Evolutionary conservation across 345 rosid genomes (phyloP), one percentile per base, ranked within the genome.

Genomic region (Bruguiera gymnorhiza): DNA sequence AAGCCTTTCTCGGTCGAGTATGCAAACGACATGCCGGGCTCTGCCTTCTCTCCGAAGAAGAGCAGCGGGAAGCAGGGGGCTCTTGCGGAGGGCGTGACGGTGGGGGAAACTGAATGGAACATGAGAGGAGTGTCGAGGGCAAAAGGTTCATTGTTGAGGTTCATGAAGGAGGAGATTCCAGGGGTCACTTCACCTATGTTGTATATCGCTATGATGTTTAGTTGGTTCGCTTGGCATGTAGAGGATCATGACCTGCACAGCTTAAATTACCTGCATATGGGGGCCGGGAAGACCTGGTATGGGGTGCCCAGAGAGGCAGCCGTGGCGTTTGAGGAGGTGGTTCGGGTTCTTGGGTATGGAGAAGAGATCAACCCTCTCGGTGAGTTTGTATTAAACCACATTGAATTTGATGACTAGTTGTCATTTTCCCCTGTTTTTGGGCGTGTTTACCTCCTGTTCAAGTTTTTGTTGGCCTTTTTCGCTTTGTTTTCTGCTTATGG

Each of bases 221-320:
- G 99, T 76, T 95, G 97, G 99, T 95, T 92, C 62, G 99, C 99
- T 82, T 95, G 99, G 99, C 99, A 95, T 72, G 97, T 88, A 1
- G 99, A 95, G 83, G 99, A 95, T 75, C 97, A 95, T 72, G 97
- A 95, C 76, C 81, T 95, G 65, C 99, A 95, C 66, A 95, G 99
- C 87, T 86, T 95, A 74, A 95, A 92, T 84, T 95, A 95, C 82
- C 70, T 95, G 92, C 99, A 95, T 81, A 82, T 86, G 85, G 99
- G 99, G 30, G 96, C 97, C 60, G 83, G 85, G 70, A 95, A 95
- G 84, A 95, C 99, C 55, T 95, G 99, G 99, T 95, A 92, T 67
- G 99, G 99, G 11, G 97, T 95, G 57, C 99, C 99, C 0, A 85
- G 81, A 80, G 97, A 92, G 56, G 97, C 97, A 3, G 97, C 96